A percentile compares a stretch with the other conserved stretches of the same genome.
phyloP scores from a whole-genome alignment of 257 asterid genomes.

The Nicotiana knightiana region DNA sequence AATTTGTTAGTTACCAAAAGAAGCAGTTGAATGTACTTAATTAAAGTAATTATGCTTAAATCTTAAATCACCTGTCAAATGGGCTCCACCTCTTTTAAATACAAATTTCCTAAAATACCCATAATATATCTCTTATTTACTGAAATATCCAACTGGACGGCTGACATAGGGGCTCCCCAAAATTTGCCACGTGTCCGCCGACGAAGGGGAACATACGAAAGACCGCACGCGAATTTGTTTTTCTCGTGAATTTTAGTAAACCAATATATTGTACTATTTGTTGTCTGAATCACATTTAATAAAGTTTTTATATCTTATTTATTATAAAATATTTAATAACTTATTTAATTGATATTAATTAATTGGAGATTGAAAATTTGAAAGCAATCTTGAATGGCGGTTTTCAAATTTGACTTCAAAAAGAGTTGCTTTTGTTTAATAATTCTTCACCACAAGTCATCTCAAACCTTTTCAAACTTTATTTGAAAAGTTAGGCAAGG shows the following conservation, averaged over 20 bases:
- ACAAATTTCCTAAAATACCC: not conserved
- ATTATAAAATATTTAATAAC: not conserved
- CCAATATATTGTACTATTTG: not conserved
- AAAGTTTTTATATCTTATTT: not conserved
- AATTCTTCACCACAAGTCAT: slow-evolving; percentile 1
- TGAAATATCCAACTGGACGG: not conserved
- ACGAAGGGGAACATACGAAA: not conserved
- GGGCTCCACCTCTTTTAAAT: not conserved
- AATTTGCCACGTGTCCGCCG: not conserved
- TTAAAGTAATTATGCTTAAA: not conserved
- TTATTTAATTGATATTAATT: not conserved
- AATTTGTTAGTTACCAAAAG: not conserved
- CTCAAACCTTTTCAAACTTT: not conserved
- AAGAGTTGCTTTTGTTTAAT: slow-evolving; percentile 1
- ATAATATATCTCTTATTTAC: not conserved
- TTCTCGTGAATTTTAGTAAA: not conserved
- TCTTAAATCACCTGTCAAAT: not conserved
- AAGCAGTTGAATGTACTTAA: not conserved
- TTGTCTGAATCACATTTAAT: not conserved
- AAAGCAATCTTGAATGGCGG: not conserved
- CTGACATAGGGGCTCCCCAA: not conserved
- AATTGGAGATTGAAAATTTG: not conserved
- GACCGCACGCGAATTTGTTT: not conserved
- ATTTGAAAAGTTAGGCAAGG: not conserved
- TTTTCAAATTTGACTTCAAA: not conserved